phyloP scores from a whole-genome alignment of 768 basidiomycete species.

The Trametes punicea region DNA sequence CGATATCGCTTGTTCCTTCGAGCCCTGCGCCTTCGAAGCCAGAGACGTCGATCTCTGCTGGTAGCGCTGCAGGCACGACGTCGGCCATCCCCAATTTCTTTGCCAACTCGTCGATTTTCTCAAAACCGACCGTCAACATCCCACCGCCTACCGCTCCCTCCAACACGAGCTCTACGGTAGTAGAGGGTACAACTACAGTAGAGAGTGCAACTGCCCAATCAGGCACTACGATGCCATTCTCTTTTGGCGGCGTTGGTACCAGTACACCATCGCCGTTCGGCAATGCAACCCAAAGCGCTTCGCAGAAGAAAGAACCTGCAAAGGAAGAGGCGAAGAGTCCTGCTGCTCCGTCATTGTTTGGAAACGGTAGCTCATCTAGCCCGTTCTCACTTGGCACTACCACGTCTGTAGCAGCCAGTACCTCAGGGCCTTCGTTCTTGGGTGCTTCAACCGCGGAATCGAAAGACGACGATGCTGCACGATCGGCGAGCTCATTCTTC shows the following conservation, averaged over 20 bases:
- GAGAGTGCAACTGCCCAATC: background rate
- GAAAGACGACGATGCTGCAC: background rate
- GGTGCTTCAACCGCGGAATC: background rate
- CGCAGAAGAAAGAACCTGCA: background rate
- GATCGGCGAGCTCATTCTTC: background rate
- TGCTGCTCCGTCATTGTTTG: slow-evolving; percentile 3
- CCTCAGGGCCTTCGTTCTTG: background rate
- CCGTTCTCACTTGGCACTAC: slow-evolving; percentile 2
- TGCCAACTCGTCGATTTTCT: slow-evolving; percentile 45
- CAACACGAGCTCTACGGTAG: slow-evolving; percentile 13
- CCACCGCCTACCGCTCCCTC: slow-evolving; percentile 23
- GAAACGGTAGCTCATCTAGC: background rate
- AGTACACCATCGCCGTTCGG: background rate
- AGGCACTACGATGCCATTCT: background rate
- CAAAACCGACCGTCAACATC: slow-evolving; percentile 31
- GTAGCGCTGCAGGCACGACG: slow-evolving; percentile 16
- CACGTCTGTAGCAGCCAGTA: background rate
- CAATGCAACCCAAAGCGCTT: background rate
- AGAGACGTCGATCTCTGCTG: background rate
- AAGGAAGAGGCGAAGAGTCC: slow-evolving; percentile 7
- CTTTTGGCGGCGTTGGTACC: background rate
- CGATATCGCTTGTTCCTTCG: slow-evolving; percentile 29
- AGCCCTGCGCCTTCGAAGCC: slow-evolving; percentile 25
- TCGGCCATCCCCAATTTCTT: slow-evolving; percentile 63
- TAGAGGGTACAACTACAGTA: background rate